Conservation (phyloP, 208 protist species). For the Trypanosoma cruzi region DNA sequence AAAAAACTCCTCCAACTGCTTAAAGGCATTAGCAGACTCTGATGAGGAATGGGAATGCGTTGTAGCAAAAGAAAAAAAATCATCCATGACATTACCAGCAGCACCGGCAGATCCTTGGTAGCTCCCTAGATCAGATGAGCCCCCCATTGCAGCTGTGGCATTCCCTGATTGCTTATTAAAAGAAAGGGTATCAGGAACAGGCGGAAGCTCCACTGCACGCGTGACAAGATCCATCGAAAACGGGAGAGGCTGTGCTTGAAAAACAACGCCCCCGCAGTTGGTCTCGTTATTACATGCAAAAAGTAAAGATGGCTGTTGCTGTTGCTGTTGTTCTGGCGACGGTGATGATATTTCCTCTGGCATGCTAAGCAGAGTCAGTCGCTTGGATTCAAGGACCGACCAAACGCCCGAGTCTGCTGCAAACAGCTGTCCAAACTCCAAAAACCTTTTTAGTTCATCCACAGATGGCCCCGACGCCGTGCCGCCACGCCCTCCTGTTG, state of each 20-base stretch:
- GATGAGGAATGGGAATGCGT: not conserved
- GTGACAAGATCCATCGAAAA: constrained; percentile 30
- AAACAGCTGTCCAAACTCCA: constrained; percentile 35
- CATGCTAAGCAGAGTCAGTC: constrained; percentile 21
- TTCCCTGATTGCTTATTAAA: not conserved
- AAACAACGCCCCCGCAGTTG: constrained; percentile 5
- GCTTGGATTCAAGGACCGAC: constrained; percentile 19
- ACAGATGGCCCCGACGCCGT: not conserved
- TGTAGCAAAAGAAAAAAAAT: constrained; percentile 37
- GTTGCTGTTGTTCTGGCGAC: constrained; percentile 9
- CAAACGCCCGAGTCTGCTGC: constrained; percentile 40
- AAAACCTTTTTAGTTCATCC: constrained; percentile 29
- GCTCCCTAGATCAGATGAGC: not conserved
- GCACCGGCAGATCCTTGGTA: constrained; percentile 4
- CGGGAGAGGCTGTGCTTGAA: constrained; percentile 28
- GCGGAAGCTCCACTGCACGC: constrained; percentile 17
- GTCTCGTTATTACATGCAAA: not conserved
- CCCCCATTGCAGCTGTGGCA: not conserved
- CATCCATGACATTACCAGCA: constrained; percentile 40
- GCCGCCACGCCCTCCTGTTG: constrained; percentile 2
- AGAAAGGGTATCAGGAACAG: not conserved
- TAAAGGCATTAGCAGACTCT: not conserved
- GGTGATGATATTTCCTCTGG: not conserved
- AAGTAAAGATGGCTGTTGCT: not conserved
- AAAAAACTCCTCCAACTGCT: constrained; percentile 50